Evolutionary conservation across 441 rosid species (phyloP), one percentile per base, ranked within the genome.

Genomic region (Manihot esculenta): DNA sequence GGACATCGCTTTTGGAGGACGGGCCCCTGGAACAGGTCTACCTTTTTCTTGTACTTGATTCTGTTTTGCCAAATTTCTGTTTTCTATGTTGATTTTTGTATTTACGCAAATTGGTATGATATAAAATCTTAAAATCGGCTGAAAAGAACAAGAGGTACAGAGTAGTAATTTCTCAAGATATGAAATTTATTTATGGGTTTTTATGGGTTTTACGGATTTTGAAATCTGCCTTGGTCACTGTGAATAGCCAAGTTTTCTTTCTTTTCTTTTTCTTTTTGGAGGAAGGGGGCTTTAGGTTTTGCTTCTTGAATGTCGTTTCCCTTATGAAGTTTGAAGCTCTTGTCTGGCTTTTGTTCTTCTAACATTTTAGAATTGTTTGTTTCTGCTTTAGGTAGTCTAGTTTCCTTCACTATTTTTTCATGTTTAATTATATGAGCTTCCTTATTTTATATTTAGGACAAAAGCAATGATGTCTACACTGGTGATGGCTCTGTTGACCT

Each of bases 401-500:
- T 35, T 35, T 35, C 41, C 4, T 35, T 35, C 7, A 35, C 41
- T 7, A 35, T 3, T 35, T 35, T 59, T 59, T n/a, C 17, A n/a
- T 61, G 7, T 38, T 35, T 61, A 4, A 61, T 61, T 54, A 49
- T 50, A 18, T 61, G 26, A 50, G 23, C 20, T 54, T 48, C 44
- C 21, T 7, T 71, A 6, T 65, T 57, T 4, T 69, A 18, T 72
- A 33, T 64, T 49, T 77, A 86, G 87, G 47, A 70, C 38, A 81
- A 79, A 69, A 69, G 82, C 62, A 74, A 45, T 38, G 77, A 45
- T 57, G 77, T 76, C 23, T 80, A 80, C 76, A 85, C 89, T 0
- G 89, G 94, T 65, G 94, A 88, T 87, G 89, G 91, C 76, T 87
- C 93, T 0, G 89, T 85, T 60, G 87, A 87, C 66, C 59, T 80